A percentile compares a stretch with the other conserved stretches of the same genome.
Evolutionary conservation across 345 rosid genomes (phyloP).

Genomic region (Salix purpurea): DNA sequence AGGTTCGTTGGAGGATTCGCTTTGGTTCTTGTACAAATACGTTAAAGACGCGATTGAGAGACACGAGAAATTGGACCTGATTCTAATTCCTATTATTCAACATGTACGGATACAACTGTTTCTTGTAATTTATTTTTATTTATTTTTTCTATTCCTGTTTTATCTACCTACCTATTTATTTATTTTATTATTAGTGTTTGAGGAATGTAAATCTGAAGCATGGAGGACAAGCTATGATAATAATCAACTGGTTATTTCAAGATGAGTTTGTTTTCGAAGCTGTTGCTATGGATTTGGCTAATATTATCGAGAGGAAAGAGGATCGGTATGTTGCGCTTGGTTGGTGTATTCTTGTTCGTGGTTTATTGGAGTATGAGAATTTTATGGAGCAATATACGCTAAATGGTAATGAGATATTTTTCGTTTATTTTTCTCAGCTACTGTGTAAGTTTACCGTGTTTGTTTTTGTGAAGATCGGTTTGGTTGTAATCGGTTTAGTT

Average conservation of each 20-base stretch:
- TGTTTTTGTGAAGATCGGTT: not conserved
- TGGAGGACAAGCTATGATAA: conserved; percentile 47
- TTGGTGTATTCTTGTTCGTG: conserved; percentile 74
- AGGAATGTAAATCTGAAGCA: conserved; percentile 51
- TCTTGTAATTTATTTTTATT: not conserved
- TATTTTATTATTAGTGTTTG: conserved; percentile 39
- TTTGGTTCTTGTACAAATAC: conserved; percentile 54
- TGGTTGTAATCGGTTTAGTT: not conserved
- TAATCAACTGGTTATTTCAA: conserved; percentile 66
- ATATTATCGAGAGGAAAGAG: conserved; percentile 48
- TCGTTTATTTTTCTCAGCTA: not conserved
- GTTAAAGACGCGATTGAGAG: conserved; percentile 52
- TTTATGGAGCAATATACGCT: conserved; percentile 36
- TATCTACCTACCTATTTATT: not conserved
- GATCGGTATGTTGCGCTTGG: conserved; percentile 70
- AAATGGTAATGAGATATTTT: conserved; percentile 41
- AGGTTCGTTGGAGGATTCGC: conserved; percentile 70
- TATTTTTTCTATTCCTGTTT: not conserved
- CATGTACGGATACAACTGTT: conserved; percentile 34
- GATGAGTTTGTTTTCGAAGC: conserved; percentile 57
- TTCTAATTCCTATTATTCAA: conserved; percentile 70
- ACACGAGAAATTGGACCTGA: conserved; percentile 43
- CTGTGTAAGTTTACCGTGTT: conserved; percentile 1
- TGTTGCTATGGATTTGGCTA: conserved; percentile 41
- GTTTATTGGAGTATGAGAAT: conserved; percentile 52